Conservation (phyloP, 2,329 filamentous ascomycete genomes). For the Tolypocladium paradoxum region DNA sequence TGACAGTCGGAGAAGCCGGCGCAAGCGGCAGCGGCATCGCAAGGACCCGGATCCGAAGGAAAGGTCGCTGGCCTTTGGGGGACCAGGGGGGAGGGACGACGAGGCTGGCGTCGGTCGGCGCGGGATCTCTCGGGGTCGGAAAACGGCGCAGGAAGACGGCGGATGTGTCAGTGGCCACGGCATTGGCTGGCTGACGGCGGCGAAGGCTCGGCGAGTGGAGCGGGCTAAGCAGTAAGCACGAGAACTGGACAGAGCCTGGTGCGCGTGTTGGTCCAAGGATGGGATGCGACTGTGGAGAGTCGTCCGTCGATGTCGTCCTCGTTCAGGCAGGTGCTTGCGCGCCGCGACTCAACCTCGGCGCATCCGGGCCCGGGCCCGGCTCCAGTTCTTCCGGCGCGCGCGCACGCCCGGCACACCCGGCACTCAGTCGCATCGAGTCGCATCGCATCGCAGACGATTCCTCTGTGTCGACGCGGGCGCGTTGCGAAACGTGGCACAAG, state of each 20-base stretch:
- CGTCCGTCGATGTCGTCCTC: not conserved
- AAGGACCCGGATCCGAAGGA: not conserved
- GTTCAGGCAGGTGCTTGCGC: not conserved
- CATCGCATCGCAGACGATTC: not conserved
- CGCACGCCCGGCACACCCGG: not conserved
- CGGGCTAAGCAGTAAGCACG: not conserved
- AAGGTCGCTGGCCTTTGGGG: not conserved
- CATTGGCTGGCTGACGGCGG: not conserved
- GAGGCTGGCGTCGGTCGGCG: not conserved
- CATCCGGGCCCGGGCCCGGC: not conserved
- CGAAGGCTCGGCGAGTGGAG: not conserved
- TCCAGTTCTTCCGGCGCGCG: not conserved
- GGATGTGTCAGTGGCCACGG: not conserved
- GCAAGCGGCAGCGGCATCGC: not conserved
- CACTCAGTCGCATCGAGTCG: not conserved
- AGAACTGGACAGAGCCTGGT: not conserved
- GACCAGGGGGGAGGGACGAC: not conserved
- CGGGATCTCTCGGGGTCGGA: not conserved
- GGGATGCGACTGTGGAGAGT: not conserved
- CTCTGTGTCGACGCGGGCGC: not conserved
- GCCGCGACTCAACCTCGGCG: not conserved
- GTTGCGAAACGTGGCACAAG: not conserved
- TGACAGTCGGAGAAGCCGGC: not conserved
- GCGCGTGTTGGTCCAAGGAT: not conserved
- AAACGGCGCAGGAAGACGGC: not conserved